Evolutionary conservation across 2,329 filamentous ascomycete species (phyloP), one percentile per base, ranked within the genome.

Genomic region (Endocalyx cinctus): DNA sequence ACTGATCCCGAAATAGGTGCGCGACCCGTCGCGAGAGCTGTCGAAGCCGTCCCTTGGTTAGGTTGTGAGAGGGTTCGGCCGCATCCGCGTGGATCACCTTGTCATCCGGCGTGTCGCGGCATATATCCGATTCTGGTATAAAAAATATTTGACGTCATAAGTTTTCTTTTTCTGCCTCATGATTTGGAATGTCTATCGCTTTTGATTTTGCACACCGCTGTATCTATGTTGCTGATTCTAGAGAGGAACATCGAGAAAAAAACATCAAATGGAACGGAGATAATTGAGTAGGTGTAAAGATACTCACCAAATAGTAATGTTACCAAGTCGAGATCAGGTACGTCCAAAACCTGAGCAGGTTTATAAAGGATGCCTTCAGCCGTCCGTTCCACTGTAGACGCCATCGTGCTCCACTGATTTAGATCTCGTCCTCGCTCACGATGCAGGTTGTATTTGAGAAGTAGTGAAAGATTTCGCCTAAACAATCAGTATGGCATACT

Each of bases 41-140:
- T 5, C 70, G 67, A 3, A 70, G 62, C 18, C 66, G 59, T 1
- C 64, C 57, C 49, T 74, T 79, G 29, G 70, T 81, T 35, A 82
- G 56, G 34, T 52, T 48, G 32, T 70, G 64, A n/a, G 58, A 59
- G 0, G 77, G 72, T 31, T 79, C 61, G 5, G 66, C 63, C 1
- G 79, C 77, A 43, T 79, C 75, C 27, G 67, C 62, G 49, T 81
- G 75, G 4, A 82, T 55, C 3, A 70, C 46, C 0, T 69, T 72
- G 32, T 75, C 63, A 28, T 74, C 67, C 15, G 64, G 47, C 10
- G 57, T 50, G n/a, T n/a, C n/a, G 1, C 39, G 42, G 25, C 51
- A 54, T 4, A 51, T 39, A 17, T 59, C 38, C 12, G 54, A 63
- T 12, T 69, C 66, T 66, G 30, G n/a, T n/a, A n/a, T n/a, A n/a